These are phyloP conservation scores for Clarireedia hainanense DNA, from an alignment of 2,329 filamentous ascomycete species.

Conservation along the genomic window DNA sequence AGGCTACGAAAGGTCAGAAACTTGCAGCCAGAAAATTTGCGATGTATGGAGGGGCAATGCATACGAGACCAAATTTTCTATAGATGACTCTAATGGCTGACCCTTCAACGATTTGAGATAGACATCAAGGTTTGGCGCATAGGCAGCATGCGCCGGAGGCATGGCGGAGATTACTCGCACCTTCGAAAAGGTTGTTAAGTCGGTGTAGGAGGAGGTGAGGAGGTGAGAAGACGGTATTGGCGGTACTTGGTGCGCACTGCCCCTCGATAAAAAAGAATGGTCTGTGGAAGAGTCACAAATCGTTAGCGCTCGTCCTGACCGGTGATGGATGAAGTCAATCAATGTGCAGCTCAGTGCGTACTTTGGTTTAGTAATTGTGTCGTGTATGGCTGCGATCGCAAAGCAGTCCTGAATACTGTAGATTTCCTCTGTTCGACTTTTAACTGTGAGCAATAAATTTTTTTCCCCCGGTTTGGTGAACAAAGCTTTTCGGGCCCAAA, in stretches of 20 bases:
- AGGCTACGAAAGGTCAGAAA: conserved; percentile 39
- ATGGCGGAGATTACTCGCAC: not conserved
- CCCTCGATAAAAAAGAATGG: not conserved
- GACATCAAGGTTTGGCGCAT: conserved; percentile 67
- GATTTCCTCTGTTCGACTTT: no score
- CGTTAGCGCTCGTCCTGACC: no score
- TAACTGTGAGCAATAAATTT: no score
- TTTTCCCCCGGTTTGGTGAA: no score
- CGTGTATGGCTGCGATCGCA: no score
- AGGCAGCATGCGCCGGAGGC: conserved; percentile 24
- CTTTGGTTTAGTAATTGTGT: no score
- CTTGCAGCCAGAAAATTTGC: not conserved
- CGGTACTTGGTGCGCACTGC: not conserved
- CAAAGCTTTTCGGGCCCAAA: no score
- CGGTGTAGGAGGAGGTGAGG: not conserved
- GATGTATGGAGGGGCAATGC: conserved; percentile 8
- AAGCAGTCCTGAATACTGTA: no score
- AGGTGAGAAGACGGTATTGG: not conserved
- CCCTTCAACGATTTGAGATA: conserved; percentile 74
- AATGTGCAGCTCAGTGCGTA: no score
- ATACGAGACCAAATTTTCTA: conserved; percentile 77
- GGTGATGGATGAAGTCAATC: no score
- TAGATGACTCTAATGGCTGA: conserved; percentile 68
- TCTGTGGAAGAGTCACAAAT: no score
- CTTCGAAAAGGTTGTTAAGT: not conserved